Base-by-base conservation (phyloP, 2,329 filamentous ascomycete species). In the Pyricularia pennisetigena region DNA sequence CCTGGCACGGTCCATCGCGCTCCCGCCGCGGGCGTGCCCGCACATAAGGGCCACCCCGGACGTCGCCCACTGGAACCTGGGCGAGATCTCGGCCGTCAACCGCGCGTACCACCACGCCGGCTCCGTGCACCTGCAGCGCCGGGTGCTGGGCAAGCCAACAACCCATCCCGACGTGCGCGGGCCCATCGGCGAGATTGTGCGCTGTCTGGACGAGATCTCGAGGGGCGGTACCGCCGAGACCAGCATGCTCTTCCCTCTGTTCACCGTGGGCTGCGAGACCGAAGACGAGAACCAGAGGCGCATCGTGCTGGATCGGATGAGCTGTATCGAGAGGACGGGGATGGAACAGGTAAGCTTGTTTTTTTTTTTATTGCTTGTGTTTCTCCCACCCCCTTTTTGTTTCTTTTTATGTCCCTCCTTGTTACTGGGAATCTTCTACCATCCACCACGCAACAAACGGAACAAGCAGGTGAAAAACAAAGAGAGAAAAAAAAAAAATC, bases 81-180 rank as follows among this genome's bases (percentile, higher is more conserved):
- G 82, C 4, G 89, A 91, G 73, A 88, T 92, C 76, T 81, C 85
- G 61, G 89, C 91, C 10, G 90, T 88, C 1, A 94, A 95, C 74
- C 86, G 90, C 73, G 88, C 91, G 2, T 94, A 92, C 76, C 91
- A 94, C 74, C 92, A 88, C 84, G 90, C 91, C 0, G 92, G 89
- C 0, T 80, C 93, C 12, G 85, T 94, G 4, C 91, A 95, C 74
- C 82, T 95, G 9, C 86, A 91, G 69, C 87, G 91, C 14, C 86
- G 92, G 20, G 88, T 94, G 0, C 80, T 94, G 16, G 87, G 87
- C 3, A 87, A 86, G 64, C 79, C 83, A 0, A 80, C 85, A 0
- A 76, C 77, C 1, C 85, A 91, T 70, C 75, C 79, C 0, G 82
- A 87, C 26, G 89, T 95, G 0, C 87, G 88, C 72, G 78, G 80